Conservation (phyloP, 2,329 filamentous ascomycete species). For the Leptodontidium sp. region DNA sequence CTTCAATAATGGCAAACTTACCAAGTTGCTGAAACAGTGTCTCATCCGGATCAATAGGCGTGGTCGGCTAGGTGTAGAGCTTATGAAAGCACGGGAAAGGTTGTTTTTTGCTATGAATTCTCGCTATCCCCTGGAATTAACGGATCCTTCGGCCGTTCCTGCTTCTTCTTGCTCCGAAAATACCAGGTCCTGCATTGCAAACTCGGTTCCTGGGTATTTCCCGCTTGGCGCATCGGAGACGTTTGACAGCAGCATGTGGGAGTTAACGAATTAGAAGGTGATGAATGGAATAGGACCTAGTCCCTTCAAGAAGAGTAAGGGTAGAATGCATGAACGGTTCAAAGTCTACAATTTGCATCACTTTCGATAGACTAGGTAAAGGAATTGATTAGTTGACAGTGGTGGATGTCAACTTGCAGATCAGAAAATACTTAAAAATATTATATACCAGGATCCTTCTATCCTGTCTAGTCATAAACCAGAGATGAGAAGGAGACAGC, state of each 20-base stretch:
- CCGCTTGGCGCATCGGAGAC: background rate
- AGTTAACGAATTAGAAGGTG: background rate
- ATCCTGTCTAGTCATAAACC: background rate
- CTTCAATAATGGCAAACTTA: background rate
- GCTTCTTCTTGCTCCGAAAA: background rate
- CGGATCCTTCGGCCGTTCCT: background rate
- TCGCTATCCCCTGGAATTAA: too few species aligned
- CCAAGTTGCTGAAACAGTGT: background rate
- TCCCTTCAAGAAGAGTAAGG: too few species aligned
- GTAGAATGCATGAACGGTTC: too few species aligned
- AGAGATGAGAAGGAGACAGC: slow-evolving; percentile 6
- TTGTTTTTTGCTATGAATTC: background rate
- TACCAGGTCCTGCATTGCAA: background rate
- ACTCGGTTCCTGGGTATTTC: background rate
- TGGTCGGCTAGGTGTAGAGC: background rate
- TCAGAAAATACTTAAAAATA: background rate
- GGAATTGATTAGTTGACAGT: background rate
- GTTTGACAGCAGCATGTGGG: background rate
- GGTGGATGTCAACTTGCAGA: background rate
- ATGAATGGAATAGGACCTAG: background rate
- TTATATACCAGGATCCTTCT: background rate
- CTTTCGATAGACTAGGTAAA: too few species aligned
- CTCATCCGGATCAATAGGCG: background rate
- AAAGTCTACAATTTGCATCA: too few species aligned
- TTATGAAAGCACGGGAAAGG: background rate